Percentiles rank a stretch among this genome's conserved stretches.
Evolutionary conservation across 73 alveolate species (phyloP).

Genomic region (Uronychia binucleata): DNA sequence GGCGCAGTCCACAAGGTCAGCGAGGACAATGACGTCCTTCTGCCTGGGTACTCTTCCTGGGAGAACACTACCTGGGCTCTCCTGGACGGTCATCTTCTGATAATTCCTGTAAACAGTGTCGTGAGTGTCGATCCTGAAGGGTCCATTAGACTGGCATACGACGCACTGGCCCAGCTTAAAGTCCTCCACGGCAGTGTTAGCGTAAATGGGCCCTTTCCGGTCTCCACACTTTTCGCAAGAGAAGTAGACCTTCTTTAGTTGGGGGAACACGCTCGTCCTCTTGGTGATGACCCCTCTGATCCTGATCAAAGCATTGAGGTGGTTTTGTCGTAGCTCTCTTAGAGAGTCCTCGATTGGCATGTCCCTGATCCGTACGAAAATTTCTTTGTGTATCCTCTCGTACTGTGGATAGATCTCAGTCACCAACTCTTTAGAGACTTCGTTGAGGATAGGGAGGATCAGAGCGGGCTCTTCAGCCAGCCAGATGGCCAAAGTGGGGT

Average conservation of each 20-base stretch:
- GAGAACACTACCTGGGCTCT: slow-evolving; percentile 99
- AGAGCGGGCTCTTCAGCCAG: slow-evolving; percentile 95
- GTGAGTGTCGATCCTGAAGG: slow-evolving; percentile 89
- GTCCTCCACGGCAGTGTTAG: slow-evolving; percentile 77
- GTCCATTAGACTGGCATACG: slow-evolving; percentile 95
- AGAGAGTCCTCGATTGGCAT: slow-evolving; percentile 93
- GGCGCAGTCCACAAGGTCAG: slow-evolving; percentile 98
- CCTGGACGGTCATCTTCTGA: slow-evolving; percentile 97
- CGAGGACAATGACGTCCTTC: slow-evolving; percentile 95
- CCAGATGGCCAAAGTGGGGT: slow-evolving; percentile 96
- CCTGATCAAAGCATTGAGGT: slow-evolving; percentile 94
- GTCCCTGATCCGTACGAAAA: slow-evolving; percentile 93
- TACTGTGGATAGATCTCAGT: slow-evolving; percentile 90
- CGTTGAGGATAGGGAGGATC: slow-evolving; percentile 93
- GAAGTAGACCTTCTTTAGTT: slow-evolving; percentile 88
- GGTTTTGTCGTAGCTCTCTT: slow-evolving; percentile 93
- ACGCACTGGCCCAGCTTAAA: slow-evolving; percentile 91
- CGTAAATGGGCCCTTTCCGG: slow-evolving; percentile 95
- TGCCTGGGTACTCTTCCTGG: slow-evolving; percentile 99
- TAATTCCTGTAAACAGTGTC: slow-evolving; percentile 95
- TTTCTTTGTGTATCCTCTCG: slow-evolving; percentile 87
- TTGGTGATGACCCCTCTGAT: slow-evolving; percentile 98
- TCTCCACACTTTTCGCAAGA: slow-evolving; percentile 96
- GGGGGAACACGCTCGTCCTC: slow-evolving; percentile 96
- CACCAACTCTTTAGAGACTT: slow-evolving; percentile 92